A percentile compares a stretch with the other conserved stretches of the same genome.
Evolutionary conservation across 2,329 filamentous ascomycete genomes (phyloP).

Genomic region (Alternaria incomplexa): DNA sequence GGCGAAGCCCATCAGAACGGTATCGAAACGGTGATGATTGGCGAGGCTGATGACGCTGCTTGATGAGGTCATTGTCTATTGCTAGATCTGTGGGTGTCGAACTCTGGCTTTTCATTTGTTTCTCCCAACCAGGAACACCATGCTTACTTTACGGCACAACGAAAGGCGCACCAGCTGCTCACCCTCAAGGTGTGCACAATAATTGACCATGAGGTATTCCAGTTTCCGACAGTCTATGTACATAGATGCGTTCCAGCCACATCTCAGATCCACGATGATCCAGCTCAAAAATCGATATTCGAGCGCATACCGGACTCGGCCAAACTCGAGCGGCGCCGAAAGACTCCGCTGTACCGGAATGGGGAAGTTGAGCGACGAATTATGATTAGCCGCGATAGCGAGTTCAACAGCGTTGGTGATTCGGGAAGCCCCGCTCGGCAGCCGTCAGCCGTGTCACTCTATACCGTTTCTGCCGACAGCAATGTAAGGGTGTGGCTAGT

Average conservation of each 20-base stretch:
- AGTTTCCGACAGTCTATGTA: neutral
- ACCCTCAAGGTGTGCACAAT: neutral
- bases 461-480: constrained; percentile 4
- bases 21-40: constrained; percentile 4
- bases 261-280: neutral
- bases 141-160: neutral
- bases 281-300: constrained; percentile 1
- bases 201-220: neutral
- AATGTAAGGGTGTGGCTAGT: constrained; percentile 21
- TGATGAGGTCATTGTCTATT: constrained; percentile 10
- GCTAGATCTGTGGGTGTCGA: neutral
- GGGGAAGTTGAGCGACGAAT: constrained; percentile 6
- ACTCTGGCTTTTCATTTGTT: neutral
- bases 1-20: constrained; percentile 3
- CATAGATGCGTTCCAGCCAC: neutral
- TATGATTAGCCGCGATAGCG: constrained; percentile 14
- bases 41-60: constrained; percentile 1
- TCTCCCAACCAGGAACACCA: neutral
- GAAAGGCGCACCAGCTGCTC: neutral
- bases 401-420: constrained; percentile 13
- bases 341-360: constrained; percentile 1
- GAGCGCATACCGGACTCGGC: neutral
- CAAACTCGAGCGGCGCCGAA: constrained; percentile 1
- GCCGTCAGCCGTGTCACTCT: constrained; percentile 19
- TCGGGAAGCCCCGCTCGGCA: constrained; percentile 32